Evolutionary conservation across 2,329 filamentous ascomycete genomes (phyloP).

Genomic region (Penicillium decumbens): DNA sequence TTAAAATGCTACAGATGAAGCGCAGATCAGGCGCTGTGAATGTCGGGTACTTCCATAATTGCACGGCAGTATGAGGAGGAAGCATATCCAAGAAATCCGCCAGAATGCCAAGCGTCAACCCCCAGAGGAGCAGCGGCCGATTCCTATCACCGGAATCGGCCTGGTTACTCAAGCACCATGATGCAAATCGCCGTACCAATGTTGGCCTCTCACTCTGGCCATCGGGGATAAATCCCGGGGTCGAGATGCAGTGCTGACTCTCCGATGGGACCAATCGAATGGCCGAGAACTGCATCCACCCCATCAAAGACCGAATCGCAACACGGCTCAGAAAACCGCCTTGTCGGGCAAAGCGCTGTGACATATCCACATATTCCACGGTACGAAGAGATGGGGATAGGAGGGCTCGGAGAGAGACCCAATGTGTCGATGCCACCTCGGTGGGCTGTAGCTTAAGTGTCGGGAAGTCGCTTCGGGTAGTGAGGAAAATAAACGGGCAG

Average conservation of each 20-base stretch:
- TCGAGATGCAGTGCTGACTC: slow-evolving; percentile 54
- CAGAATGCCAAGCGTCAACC: slow-evolving; percentile 62
- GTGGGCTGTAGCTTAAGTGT: slow-evolving; percentile 60
- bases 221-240: slow-evolving; percentile 47
- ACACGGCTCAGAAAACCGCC: slow-evolving; percentile 53
- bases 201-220: slow-evolving; percentile 23
- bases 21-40: slow-evolving; percentile 61
- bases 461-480: slow-evolving; percentile 54
- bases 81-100: slow-evolving; percentile 64
- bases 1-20: slow-evolving; percentile 56
- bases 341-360: slow-evolving; percentile 56
- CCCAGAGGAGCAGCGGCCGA: slow-evolving; percentile 61
- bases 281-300: slow-evolving; percentile 64
- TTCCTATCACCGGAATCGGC: slow-evolving; percentile 30
- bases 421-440: slow-evolving; percentile 65
- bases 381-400: slow-evolving; percentile 58
- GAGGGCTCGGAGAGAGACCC: slow-evolving; percentile 61
- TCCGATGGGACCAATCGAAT: slow-evolving; percentile 59
- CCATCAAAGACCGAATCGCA: slow-evolving; percentile 54
- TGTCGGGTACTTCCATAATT: slow-evolving; percentile 64
- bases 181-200: slow-evolving; percentile 24
- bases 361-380: slow-evolving; percentile 60
- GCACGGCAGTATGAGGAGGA: slow-evolving; percentile 58
- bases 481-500: slow-evolving; percentile 63
- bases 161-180: slow-evolving; percentile 29